Evolutionary conservation across 768 basidiomycete species (phyloP).

Genomic region (Pleurotus citrinopileatus): DNA sequence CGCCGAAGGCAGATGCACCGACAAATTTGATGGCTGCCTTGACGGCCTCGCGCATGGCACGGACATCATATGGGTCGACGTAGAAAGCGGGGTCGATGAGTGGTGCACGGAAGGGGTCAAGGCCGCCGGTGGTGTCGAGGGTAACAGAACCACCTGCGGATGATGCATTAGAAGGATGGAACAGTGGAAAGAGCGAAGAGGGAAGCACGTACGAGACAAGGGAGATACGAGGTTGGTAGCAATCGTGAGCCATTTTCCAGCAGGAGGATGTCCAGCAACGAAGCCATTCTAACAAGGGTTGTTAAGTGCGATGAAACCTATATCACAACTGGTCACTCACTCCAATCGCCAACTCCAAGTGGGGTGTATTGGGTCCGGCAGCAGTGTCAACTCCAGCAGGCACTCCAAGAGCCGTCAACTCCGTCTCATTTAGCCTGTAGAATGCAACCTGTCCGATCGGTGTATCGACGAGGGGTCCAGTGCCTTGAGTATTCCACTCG

Average conservation of each 20-base stretch:
- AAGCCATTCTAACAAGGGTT: neutral
- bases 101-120: too few relatives aligned
- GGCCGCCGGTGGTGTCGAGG: too few relatives aligned
- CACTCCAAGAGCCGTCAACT: slow-evolving; percentile 17
- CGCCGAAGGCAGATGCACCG: slow-evolving; percentile 21
- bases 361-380: slow-evolving; percentile 28
- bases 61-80: slow-evolving; percentile 28
- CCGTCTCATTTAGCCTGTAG: slow-evolving; percentile 22
- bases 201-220: slow-evolving; percentile 27
- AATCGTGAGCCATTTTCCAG: slow-evolving; percentile 16
- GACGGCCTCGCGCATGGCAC: slow-evolving; percentile 23
- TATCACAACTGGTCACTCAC: slow-evolving; percentile 17
- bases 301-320: too few relatives aligned
- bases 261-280: too few relatives aligned
- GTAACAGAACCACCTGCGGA: too few relatives aligned
- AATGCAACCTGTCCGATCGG: slow-evolving; percentile 23
- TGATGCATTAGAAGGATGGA: slow-evolving; percentile 40
- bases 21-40: slow-evolving; percentile 21
- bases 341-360: slow-evolving; percentile 30
- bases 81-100: too few relatives aligned
- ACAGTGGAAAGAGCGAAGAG: slow-evolving; percentile 30
- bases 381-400: slow-evolving; percentile 24
- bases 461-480: slow-evolving; percentile 21
- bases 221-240: slow-evolving; percentile 27
- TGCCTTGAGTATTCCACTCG: neutral